Percentiles rank a stretch among this genome's conserved stretches.
phyloP scores from a whole-genome alignment of 2,329 filamentous ascomycete genomes.

The Cercospora beticola region DNA sequence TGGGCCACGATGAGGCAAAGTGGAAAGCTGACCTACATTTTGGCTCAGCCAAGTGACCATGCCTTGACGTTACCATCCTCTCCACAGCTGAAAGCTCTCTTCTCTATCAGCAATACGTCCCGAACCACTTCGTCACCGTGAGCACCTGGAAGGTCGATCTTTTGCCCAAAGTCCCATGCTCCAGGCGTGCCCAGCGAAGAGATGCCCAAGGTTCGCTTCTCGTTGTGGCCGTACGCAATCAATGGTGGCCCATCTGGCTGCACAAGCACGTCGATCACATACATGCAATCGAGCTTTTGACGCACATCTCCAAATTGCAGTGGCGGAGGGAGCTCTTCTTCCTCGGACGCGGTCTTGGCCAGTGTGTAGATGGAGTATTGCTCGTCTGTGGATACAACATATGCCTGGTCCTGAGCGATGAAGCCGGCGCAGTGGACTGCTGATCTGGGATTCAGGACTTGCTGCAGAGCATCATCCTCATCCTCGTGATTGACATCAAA shows the following conservation, averaged over 20 bases:
- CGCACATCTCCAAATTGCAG: constrained; percentile 70
- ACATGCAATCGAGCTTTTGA: constrained; percentile 65
- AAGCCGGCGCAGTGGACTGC: constrained; percentile 76
- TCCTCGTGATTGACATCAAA: constrained; percentile 69
- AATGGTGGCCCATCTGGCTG: constrained; percentile 31
- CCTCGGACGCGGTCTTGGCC: constrained; percentile 62
- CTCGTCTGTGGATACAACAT: constrained; percentile 75
- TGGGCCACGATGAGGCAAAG: neutral
- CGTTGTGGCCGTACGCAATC: constrained; percentile 35
- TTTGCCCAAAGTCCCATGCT: constrained; percentile 33
- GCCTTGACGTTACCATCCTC: constrained; percentile 50
- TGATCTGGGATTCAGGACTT: constrained; percentile 74
- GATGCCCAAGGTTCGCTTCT: constrained; percentile 32
- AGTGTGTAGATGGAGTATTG: constrained; percentile 71
- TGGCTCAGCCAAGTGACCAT: constrained; percentile 37
- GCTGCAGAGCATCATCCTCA: constrained; percentile 74
- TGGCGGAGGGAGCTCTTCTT: constrained; percentile 48
- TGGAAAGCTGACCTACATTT: constrained; percentile 10
- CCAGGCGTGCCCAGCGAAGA: constrained; percentile 29
- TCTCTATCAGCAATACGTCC: constrained; percentile 44
- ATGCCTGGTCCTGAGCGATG: constrained; percentile 63
- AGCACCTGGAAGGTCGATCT: constrained; percentile 41
- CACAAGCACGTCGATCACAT: constrained; percentile 67
- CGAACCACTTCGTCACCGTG: constrained; percentile 52
- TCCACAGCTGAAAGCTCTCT: constrained; percentile 46